Percentiles rank a stretch among this genome's conserved stretches.
Evolutionary conservation across 495 filamentous ascomycete genomes (phyloP).

Genomic region (Lasiosphaeria hispida): DNA sequence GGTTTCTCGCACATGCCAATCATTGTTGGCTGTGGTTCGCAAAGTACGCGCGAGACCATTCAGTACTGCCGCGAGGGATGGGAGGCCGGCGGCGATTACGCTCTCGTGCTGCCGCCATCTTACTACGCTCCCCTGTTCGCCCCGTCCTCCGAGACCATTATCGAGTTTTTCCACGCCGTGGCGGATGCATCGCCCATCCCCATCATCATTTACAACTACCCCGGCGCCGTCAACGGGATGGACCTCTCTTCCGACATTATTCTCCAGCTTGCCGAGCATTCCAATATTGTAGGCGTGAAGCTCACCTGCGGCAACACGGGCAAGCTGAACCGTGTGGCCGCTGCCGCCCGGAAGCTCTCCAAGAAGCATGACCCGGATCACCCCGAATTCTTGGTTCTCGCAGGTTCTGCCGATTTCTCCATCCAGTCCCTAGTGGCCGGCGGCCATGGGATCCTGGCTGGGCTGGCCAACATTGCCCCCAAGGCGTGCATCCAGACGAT

Average conservation of each 20-base stretch:
- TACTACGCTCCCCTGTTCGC: conserved; percentile 73
- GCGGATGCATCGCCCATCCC: conserved; percentile 81
- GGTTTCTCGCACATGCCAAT: conserved; percentile 74
- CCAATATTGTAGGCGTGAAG: conserved; percentile 89
- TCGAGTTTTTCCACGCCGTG: conserved; percentile 73
- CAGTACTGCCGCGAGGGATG: conserved; percentile 73
- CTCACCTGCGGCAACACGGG: conserved; percentile 94
- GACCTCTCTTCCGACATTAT: conserved; percentile 83
- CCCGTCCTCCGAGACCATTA: conserved; percentile 61
- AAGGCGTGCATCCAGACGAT: conserved; percentile 69
- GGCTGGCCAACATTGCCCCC: conserved; percentile 80
- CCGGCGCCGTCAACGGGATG: conserved; percentile 73
- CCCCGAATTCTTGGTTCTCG: conserved; percentile 71
- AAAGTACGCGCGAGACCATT: conserved; percentile 85
- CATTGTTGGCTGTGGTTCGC: conserved; percentile 82
- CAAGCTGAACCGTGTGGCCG: conserved; percentile 79
- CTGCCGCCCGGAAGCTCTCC: conserved; percentile 69
- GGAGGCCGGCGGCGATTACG: conserved; percentile 80
- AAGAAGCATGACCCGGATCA: conserved; percentile 62
- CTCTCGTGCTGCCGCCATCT: conserved; percentile 79
- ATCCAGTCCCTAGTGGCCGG: conserved; percentile 81
- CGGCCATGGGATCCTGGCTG: conserved; percentile 81
- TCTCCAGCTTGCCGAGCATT: conserved; percentile 67
- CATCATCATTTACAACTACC: conserved; percentile 92
- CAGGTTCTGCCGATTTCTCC: conserved; percentile 88